Conservation (phyloP, 177 flowering plant species). For the Telopea speciosissima region DNA sequence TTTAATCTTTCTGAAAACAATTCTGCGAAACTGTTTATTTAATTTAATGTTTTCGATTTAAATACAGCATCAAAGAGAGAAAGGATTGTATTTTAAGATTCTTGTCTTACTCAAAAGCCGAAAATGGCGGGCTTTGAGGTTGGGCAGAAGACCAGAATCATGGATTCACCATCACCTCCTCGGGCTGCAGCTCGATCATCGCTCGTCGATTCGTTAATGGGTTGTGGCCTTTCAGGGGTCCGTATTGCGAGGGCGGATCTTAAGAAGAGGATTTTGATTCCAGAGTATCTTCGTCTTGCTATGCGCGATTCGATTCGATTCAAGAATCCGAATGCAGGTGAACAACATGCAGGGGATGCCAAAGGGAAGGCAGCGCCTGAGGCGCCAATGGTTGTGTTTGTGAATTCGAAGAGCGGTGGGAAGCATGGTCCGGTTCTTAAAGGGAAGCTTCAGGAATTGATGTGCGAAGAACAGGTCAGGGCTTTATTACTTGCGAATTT, state of each 20-base stretch:
- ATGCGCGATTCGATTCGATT: conserved; percentile 50
- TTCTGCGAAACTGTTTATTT: too few species aligned
- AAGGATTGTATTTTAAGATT: too few species aligned
- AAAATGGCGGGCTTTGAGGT: neutral
- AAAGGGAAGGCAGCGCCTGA: conserved; percentile 34
- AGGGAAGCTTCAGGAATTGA: conserved; percentile 58
- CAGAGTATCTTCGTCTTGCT: conserved; percentile 61
- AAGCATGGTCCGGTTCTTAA: conserved; percentile 70
- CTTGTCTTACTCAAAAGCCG: neutral
- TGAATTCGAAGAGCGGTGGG: conserved; percentile 87
- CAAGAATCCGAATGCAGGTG: conserved; percentile 35
- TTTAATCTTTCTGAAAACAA: neutral
- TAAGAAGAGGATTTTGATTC: conserved; percentile 40
- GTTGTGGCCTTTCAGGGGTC: conserved; percentile 54
- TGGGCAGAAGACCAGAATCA: neutral
- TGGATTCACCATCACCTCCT: conserved; percentile 23
- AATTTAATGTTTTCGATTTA: neutral
- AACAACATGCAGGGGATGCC: neutral
- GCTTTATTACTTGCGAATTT: too few species aligned
- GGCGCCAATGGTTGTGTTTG: conserved; percentile 71
- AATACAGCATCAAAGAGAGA: neutral
- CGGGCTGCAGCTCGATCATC: conserved; percentile 40
- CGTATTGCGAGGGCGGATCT: conserved; percentile 65
- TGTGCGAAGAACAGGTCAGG: conserved; percentile 78
- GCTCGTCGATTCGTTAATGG: conserved; percentile 43